A percentile compares a stretch with the other conserved stretches of the same genome.
phyloP scores from a whole-genome alignment of 148 eudicot species.

The Pharnaceum exiguum region DNA sequence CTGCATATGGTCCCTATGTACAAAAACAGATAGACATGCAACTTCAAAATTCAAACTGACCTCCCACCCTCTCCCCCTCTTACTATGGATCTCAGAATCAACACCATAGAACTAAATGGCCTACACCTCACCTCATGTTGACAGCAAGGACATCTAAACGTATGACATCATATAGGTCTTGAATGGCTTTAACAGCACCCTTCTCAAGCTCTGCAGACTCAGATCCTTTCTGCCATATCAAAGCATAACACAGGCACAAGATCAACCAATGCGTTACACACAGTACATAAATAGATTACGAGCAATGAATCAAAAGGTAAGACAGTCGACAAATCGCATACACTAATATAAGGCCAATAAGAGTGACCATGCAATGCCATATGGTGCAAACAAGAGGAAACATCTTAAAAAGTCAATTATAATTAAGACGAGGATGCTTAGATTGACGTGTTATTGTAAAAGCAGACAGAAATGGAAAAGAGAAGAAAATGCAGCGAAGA shows the following conservation, averaged over 20 bases:
- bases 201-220: constrained; percentile 64
- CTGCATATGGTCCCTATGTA: constrained; percentile 55
- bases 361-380: no score
- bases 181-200: constrained; percentile 93
- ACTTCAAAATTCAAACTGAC: background rate
- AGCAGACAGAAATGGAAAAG: no score
- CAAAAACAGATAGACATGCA: constrained; percentile 8
- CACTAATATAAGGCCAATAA: no score
- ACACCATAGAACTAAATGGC: background rate
- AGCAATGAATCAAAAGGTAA: no score
- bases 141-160: constrained; percentile 64
- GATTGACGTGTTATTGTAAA: no score
- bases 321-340: no score
- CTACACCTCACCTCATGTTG: constrained; percentile 62
- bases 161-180: constrained; percentile 90
- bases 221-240: constrained; percentile 51
- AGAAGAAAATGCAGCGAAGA: no score
- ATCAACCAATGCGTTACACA: background rate
- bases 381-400: no score
- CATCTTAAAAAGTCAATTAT: no score
- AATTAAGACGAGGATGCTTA: no score
- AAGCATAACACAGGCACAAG: constrained; percentile 2
- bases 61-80: background rate
- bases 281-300: background rate
- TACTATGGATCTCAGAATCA: background rate